Conservation (phyloP, 2,329 filamentous ascomycete genomes). For the Arthrinium phaeospermum region DNA sequence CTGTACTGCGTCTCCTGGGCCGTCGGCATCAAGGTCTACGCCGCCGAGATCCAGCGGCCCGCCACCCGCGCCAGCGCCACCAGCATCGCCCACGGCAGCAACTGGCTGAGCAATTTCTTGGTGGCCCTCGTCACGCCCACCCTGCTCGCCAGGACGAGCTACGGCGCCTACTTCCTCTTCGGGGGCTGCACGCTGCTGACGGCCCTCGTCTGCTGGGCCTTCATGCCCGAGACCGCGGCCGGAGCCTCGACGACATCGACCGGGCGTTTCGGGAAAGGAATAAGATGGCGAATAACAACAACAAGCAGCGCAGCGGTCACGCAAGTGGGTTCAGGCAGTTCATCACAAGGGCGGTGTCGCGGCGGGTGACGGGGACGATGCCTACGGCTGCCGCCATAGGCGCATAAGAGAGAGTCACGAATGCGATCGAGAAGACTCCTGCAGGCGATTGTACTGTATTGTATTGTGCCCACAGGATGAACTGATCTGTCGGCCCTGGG, state of each 20-base stretch:
- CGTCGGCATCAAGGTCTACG: slow-evolving; percentile 59
- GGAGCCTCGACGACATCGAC: slow-evolving; percentile 48
- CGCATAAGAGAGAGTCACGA: too few relatives aligned
- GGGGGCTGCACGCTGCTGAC: slow-evolving; percentile 45
- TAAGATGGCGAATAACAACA: not conserved
- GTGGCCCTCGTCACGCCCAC: slow-evolving; percentile 52
- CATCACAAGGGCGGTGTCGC: not conserved
- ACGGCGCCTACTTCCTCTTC: slow-evolving; percentile 53
- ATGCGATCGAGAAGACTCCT: too few relatives aligned
- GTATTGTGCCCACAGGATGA: too few relatives aligned
- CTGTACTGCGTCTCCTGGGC: slow-evolving; percentile 57
- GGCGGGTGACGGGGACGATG: not conserved
- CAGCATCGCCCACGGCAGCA: slow-evolving; percentile 57
- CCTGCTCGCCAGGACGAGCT: slow-evolving; percentile 45
- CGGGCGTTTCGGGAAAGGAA: slow-evolving; percentile 26
- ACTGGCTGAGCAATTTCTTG: slow-evolving; percentile 55
- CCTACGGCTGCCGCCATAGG: not conserved
- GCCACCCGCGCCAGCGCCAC: slow-evolving; percentile 60
- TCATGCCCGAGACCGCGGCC: slow-evolving; percentile 52
- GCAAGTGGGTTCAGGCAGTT: slow-evolving; percentile 12
- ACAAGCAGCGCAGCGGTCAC: not conserved
- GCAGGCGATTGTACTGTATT: too few relatives aligned
- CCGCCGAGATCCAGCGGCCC: slow-evolving; percentile 61
- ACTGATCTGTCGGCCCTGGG: too few relatives aligned
- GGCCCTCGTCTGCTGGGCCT: slow-evolving; percentile 42